Conservation (phyloP, 1,284 basidiomycete species). For the Gomphus bonarii region DNA sequence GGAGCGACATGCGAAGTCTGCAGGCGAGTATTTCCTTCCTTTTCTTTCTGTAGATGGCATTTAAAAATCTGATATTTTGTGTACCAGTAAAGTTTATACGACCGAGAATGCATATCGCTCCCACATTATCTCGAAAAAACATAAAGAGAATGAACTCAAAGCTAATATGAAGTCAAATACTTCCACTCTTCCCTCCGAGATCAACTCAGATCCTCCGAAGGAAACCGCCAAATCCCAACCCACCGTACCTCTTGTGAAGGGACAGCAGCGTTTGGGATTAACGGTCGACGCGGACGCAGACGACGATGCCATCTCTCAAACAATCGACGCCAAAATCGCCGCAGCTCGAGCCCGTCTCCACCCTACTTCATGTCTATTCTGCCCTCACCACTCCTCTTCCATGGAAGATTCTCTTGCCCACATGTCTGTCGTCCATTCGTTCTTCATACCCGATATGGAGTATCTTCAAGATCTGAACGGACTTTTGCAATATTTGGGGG, state of each 20-base stretch:
- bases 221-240: conserved; percentile 7
- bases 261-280: conserved; percentile 11
- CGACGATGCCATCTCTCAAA: conserved; percentile 29
- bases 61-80: neutral
- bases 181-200: neutral
- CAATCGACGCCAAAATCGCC: conserved; percentile 70
- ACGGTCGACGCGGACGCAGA: conserved; percentile 32
- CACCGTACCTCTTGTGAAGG: neutral
- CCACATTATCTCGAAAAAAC: conserved; percentile 85
- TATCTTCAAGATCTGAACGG: conserved; percentile 82
- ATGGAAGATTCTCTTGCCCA: conserved; percentile 71
- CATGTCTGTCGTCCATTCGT: conserved; percentile 85
- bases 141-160: conserved; percentile 72
- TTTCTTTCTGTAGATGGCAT: neutral
- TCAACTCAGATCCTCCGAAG: neutral
- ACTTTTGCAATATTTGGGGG: conserved; percentile 80
- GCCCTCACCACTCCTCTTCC: conserved; percentile 41
- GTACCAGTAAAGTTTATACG: conserved; percentile 74
- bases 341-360: conserved; percentile 59
- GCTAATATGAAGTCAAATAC: conserved; percentile 21
- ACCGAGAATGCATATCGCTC: conserved; percentile 85
- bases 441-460: conserved; percentile 93
- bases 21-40: conserved; percentile 41
- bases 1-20: conserved; percentile 71
- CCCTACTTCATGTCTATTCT: conserved; percentile 80